These are phyloP conservation scores for Trichoderma reesei DNA, from an alignment of 495 filamentous ascomycete genomes.

Conservation along the genomic window DNA sequence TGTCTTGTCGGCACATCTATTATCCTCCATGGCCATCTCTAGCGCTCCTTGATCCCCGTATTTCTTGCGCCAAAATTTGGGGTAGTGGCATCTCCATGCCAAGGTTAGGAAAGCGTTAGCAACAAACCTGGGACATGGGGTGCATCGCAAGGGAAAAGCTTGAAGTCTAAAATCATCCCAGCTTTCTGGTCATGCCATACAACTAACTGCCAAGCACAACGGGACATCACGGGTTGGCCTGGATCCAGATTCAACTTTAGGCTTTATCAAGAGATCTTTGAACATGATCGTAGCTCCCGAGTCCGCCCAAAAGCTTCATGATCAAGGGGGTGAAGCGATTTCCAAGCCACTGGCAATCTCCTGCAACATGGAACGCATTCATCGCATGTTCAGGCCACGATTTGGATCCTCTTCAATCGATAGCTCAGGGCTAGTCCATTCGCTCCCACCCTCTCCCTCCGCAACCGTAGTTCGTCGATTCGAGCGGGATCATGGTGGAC, in stretches of 20 bases:
- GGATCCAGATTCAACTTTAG: too few species aligned
- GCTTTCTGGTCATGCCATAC: neutral
- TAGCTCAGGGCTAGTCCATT: neutral
- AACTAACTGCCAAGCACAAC: neutral
- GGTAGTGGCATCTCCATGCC: neutral
- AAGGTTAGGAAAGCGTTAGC: neutral
- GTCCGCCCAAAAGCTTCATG: neutral
- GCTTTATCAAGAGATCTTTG: neutral
- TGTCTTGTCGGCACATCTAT: constrained; percentile 5
- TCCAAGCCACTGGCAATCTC: neutral
- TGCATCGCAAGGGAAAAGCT: neutral
- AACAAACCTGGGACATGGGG: neutral
- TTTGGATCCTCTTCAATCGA: neutral
- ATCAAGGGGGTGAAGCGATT: too few species aligned
- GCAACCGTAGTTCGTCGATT: too few species aligned
- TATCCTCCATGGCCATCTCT: neutral
- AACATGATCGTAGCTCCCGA: neutral
- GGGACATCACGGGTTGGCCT: neutral
- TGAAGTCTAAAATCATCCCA: constrained; percentile 2
- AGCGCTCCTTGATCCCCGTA: neutral
- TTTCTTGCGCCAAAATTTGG: neutral
- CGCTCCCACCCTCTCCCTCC: too few species aligned
- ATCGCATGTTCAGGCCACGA: neutral
- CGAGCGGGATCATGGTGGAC: neutral
- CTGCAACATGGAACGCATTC: neutral